Conservation (phyloP, 306 rosid species). For the Trifolium pratense region DNA sequence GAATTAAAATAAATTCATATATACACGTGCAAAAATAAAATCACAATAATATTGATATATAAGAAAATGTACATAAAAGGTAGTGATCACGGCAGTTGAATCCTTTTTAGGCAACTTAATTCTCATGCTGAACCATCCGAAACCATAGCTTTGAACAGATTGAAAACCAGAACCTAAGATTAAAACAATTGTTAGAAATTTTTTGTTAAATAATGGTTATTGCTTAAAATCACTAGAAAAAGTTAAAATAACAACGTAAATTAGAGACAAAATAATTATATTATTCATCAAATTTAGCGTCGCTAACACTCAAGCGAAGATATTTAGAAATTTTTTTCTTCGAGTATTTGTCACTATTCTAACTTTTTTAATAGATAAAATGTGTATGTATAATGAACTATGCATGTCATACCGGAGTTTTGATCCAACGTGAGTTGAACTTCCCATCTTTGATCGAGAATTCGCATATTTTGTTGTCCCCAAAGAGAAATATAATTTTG, state of each 20-base stretch:
- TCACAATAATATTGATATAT: not conserved
- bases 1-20: not conserved
- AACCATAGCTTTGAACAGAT: slow-evolving; percentile 13
- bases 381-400: not conserved
- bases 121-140: slow-evolving; percentile 37
- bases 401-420: slow-evolving; percentile 31
- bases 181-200: not conserved
- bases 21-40: not conserved
- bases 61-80: slow-evolving; percentile 39
- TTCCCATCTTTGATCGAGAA: slow-evolving; percentile 18
- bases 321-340: too few species aligned
- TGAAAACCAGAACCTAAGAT: slow-evolving; percentile 9
- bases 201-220: not conserved
- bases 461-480: slow-evolving; percentile 2
- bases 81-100: slow-evolving; percentile 21
- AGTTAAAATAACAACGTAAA: too few species aligned
- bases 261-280: too few species aligned
- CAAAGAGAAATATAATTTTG: slow-evolving; percentile 30
- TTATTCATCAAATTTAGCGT: too few species aligned
- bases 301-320: too few species aligned
- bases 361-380: too few species aligned
- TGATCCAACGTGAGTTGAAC: slow-evolving; percentile 36
- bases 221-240: too few species aligned
- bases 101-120: slow-evolving; percentile 25
- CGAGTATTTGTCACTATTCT: too few species aligned